phyloP scores from a whole-genome alignment of 2,329 filamentous ascomycete genomes.

The Botrytis fabae region DNA sequence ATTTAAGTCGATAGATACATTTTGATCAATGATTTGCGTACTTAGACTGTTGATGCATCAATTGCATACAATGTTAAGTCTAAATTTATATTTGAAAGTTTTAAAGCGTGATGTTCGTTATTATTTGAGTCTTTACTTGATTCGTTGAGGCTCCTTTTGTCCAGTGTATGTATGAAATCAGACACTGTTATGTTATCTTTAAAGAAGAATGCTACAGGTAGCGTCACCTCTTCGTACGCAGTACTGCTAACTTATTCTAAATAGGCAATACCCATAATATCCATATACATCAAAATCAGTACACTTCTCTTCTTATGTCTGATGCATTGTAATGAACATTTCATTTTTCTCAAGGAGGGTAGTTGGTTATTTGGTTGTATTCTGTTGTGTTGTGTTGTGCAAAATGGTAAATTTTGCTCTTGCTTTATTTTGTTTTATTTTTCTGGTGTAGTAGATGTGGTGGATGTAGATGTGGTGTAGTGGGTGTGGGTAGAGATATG shows the following conservation, averaged over 20 bases:
- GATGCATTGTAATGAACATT: not conserved
- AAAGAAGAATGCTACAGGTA: not conserved
- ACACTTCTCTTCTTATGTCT: not conserved
- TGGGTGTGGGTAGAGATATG: not conserved
- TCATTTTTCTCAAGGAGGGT: not conserved
- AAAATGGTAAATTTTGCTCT: too few species aligned
- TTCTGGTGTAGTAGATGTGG: too few species aligned
- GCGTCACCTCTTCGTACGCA: not conserved
- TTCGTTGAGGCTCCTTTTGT: not conserved
- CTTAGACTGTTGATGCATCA: conserved; percentile 11
- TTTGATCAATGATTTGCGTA: conserved; percentile 19
- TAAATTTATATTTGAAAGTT: not conserved
- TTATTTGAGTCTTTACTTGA: not conserved
- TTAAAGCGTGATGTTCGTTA: not conserved
- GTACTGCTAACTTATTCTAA: not conserved
- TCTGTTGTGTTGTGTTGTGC: not conserved
- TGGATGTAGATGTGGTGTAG: not conserved
- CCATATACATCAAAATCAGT: not conserved
- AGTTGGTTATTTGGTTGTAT: rapidly evolving
- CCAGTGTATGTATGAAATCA: not conserved
- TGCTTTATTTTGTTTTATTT: not conserved
- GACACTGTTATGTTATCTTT: not conserved
- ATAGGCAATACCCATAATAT: not conserved
- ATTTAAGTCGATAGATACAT: conserved; percentile 22
- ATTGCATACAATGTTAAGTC: conserved; percentile 21